These are phyloP conservation scores for Articulospora tetracladia DNA, from an alignment of 495 filamentous ascomycete species.

Conservation along the genomic window DNA sequence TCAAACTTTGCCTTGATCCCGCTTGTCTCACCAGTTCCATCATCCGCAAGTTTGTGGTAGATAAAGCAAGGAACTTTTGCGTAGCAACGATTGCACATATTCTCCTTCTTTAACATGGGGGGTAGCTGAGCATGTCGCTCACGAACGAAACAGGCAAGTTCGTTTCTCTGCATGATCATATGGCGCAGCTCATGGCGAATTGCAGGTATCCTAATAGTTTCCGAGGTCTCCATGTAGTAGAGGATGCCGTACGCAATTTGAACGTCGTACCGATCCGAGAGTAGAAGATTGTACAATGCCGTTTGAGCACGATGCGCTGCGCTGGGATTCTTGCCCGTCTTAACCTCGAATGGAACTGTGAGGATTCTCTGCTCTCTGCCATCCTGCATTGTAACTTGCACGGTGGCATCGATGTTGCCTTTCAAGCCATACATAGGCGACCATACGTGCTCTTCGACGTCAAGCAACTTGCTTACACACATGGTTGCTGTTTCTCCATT, in stretches of 20 bases:
- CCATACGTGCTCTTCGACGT: conserved; percentile 97
- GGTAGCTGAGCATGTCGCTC: conserved; percentile 73
- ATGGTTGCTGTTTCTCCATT: conserved; percentile 68
- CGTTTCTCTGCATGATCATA: conserved; percentile 96
- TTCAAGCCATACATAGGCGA: conserved; percentile 96
- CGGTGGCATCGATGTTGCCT: conserved; percentile 97
- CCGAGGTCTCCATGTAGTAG: conserved; percentile 89
- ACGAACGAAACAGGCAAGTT: conserved; percentile 77
- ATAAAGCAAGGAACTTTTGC: conserved; percentile 85
- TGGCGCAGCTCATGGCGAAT: conserved; percentile 83
- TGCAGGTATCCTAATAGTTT: conserved; percentile 78
- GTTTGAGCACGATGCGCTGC: conserved; percentile 88
- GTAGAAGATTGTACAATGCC: conserved; percentile 84
- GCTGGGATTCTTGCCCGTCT: conserved; percentile 80
- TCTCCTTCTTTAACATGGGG: conserved; percentile 74
- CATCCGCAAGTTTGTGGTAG: conserved; percentile 89
- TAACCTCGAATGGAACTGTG: conserved; percentile 89
- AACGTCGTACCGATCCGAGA: conserved; percentile 93
- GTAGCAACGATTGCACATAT: conserved; percentile 80
- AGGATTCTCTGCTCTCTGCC: conserved; percentile 57
- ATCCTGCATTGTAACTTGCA: conserved; percentile 81
- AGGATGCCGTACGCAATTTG: conserved; percentile 84
- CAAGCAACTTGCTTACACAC: conserved; percentile 88
- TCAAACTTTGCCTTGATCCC: conserved; percentile 72
- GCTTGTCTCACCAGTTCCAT: conserved; percentile 76